phyloP scores from a whole-genome alignment of 2,329 filamentous ascomycete species.

The Aureobasidium sp. region DNA sequence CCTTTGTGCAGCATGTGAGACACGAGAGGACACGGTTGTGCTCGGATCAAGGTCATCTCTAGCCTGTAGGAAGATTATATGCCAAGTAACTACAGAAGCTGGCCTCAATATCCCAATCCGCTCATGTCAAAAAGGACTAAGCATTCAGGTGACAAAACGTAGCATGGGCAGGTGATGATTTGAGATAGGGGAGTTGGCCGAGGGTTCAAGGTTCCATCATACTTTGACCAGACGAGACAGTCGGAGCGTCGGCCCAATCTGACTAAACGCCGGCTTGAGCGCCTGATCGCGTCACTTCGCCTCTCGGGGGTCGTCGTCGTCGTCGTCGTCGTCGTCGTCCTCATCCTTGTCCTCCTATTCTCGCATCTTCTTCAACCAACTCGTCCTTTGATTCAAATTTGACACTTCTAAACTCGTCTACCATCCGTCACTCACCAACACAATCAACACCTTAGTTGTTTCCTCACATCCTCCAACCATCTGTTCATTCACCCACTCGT shows the following conservation, averaged over 20 bases:
- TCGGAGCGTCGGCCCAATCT: constrained; percentile 4
- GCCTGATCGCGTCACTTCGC: constrained; percentile 6
- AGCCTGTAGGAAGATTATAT: neutral
- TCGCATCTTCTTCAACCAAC: constrained; percentile 1
- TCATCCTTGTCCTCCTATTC: constrained; percentile 2
- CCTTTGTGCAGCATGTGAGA: neutral
- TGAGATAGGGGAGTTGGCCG: neutral
- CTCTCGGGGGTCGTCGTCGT: neutral
- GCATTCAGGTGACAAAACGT: neutral
- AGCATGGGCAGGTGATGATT: neutral
- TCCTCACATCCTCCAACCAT: constrained; percentile 27
- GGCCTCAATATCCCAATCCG: neutral
- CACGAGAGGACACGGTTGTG: neutral
- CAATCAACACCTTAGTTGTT: constrained; percentile 20
- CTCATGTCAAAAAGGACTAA: neutral
- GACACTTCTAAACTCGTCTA: neutral
- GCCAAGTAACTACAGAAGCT: neutral
- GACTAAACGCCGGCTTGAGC: constrained; percentile 6
- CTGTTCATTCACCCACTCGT: constrained; percentile 18
- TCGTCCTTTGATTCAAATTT: neutral
- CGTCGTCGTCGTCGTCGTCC: neutral
- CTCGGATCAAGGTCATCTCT: neutral
- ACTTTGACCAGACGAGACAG: neutral
- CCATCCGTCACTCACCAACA: neutral
- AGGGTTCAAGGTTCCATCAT: neutral